Base-by-base conservation (phyloP, 345 rosid species). In the Punica granatum region DNA sequence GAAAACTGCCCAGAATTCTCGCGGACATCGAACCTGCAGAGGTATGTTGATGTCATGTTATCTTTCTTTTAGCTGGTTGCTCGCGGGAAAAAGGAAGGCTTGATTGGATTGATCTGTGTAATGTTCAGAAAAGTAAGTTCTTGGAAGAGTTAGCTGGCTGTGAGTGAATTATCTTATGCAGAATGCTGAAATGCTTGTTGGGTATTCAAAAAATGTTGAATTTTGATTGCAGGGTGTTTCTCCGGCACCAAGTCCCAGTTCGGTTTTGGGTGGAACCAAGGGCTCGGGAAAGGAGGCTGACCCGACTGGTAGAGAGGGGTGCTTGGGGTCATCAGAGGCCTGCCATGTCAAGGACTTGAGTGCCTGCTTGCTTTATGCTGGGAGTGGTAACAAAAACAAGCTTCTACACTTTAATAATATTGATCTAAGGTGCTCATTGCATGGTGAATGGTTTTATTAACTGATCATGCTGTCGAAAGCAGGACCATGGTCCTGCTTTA, bases 221-320 rank as follows among this genome's bases (percentile, higher is more conserved):
- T 23, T 64, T 25, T 41, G 67, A 23, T 39, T 64, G 67, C 49
- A 56, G 61, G 25, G 26, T 28, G 61, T 26, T 32, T 68, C 71
- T 33, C 71, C 71, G 6, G 65, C 71, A 7, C 71, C 71, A 10
- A 68, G 65, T 46, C 65, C 71, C 31, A 30, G 65, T 31, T 59
- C 26, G 71, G 51, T 4, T 14, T 60, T 31, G n/a, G 23, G 41
- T 23, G 61, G 34, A 54, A 25, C 31, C 3, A 25, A 54, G 15
- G 13, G 32, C 16, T 25, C 60, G 0, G 60, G 60, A 3, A 54
- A 26, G n/a, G 16, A 54, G 60, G 32, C 60, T 23, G 16, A 9
- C 31, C 13, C 30, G 25, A 54, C 30, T 25, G 31, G 4, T 23
- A 54, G 31, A 56, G 61, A 26, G 34, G 18, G 5, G 71, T 68